Evolutionary conservation across 306 rosid genomes (phyloP), one percentile per base, ranked within the genome.

Genomic region (Arachis stenosperma): DNA sequence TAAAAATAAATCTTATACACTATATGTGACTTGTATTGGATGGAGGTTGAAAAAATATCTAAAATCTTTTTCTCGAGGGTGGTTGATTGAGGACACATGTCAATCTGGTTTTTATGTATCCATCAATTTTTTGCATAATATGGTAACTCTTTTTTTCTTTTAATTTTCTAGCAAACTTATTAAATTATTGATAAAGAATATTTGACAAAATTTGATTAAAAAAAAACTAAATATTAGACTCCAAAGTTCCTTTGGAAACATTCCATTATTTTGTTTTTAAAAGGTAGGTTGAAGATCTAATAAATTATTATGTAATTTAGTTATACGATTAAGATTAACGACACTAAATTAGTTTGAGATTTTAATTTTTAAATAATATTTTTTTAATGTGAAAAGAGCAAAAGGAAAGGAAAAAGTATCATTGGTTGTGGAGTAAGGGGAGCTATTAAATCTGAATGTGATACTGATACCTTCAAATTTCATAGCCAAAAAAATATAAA

Each of bases 21-120:
- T 37, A 76, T 52, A 52, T 82, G 90, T 83, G 92, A 87, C 85
- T 83, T 81, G 15, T 50, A 70, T 77, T 88, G 56, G 77, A 77
- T 76, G 67, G 60, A 65, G 36, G 66, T 65, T 56, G 17, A 12
- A 8, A 75, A 91, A 86, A 89, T 89, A 89, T 89, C 96, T 85
- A 0, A 2, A 27, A 56, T 54, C 51, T 65, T 65, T 65, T 65
- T 80, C 70, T 60, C 61, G 39, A 70, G 61, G 10, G 52, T 46
- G 0, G 55, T 68, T 60, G 64, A 8, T 78, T 33, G 9, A 73
- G 47, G 73, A 75, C 80, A 78, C 77, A 22, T 69, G 50, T 50
- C 29, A n/a, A 39, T 9, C 52, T 52, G 55, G 59, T 40, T 29
- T 29, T 41, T 12, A 59, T 69, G 61, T 53, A 47, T 54, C 69